Evolutionary conservation across 2,329 filamentous ascomycete genomes (phyloP).

Genomic region (Neonectria magnoliae): DNA sequence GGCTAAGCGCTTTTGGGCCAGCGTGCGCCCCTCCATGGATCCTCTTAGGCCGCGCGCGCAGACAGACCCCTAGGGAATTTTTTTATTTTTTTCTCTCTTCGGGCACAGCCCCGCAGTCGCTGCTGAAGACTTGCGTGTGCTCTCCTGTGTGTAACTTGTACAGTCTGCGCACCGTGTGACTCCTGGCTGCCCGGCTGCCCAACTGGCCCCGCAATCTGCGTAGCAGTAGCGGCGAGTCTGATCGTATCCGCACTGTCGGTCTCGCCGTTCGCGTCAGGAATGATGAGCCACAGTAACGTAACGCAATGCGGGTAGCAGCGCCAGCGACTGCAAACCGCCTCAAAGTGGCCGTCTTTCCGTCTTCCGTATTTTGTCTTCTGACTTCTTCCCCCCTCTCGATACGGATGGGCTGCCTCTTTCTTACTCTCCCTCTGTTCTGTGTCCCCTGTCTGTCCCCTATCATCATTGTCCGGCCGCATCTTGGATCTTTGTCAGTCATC

Average conservation of each 20-base stretch:
- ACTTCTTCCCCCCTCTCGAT: neutral
- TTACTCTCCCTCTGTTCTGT: neutral
- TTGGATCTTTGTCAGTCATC: neutral
- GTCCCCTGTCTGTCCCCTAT: neutral
- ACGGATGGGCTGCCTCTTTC: constrained; percentile 20
- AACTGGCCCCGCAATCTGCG: neutral
- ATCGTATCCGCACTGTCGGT: constrained; percentile 19
- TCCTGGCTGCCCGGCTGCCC: constrained; percentile 15
- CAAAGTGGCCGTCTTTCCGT: neutral
- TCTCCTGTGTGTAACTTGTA: constrained; percentile 7
- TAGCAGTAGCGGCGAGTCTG: neutral
- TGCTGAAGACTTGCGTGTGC: constrained; percentile 16
- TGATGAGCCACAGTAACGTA: constrained; percentile 22
- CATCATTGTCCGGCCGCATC: neutral
- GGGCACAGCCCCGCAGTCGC: constrained; percentile 21
- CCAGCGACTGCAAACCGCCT: neutral
- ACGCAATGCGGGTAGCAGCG: neutral
- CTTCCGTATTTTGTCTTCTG: neutral
- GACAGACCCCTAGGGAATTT: neutral
- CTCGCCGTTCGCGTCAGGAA: constrained; percentile 2
- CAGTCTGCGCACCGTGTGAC: constrained; percentile 13
- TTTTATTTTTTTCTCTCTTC: too few relatives aligned
- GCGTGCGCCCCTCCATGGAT: neutral
- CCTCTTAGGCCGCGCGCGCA: neutral
- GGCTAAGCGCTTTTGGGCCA: constrained; percentile 6